Percentiles rank a stretch among this genome's conserved stretches.
Evolutionary conservation across 192 early-diverging fungal genomes (phyloP).

Genomic region (Linnemannia hyalina): DNA sequence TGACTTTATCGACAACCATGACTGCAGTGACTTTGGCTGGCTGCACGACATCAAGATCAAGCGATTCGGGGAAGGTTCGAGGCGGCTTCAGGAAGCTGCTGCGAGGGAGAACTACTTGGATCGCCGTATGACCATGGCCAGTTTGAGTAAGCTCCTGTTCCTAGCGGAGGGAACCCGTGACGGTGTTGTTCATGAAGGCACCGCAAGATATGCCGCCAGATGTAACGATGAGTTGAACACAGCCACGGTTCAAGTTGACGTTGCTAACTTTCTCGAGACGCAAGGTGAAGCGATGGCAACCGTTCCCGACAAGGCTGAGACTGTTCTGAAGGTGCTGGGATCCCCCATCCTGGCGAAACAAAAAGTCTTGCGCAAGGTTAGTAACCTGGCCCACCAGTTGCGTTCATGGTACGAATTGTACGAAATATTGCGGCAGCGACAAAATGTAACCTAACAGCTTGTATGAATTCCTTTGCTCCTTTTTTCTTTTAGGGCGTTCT

Average conservation of each 20-base stretch:
- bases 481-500: constrained; percentile 17
- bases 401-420: background rate
- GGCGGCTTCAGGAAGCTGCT: constrained; percentile 28
- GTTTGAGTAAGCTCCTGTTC: constrained; percentile 45
- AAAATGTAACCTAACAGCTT: background rate
- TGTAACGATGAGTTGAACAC: constrained; percentile 37
- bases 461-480: background rate
- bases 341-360: constrained; percentile 23
- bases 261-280: constrained; percentile 22
- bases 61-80: constrained; percentile 26
- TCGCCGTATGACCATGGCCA: constrained; percentile 33
- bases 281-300: constrained; percentile 8
- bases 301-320: constrained; percentile 24
- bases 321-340: constrained; percentile 17
- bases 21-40: constrained; percentile 42
- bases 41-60: constrained; percentile 54
- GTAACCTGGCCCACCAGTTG: background rate
- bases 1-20: constrained; percentile 25
- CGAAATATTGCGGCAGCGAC: too few relatives aligned
- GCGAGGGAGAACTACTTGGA: constrained; percentile 37
- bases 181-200: background rate
- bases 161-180: constrained; percentile 8
- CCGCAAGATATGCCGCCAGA: constrained; percentile 26
- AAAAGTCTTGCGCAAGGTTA: constrained; percentile 23
- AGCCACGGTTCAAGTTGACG: constrained; percentile 29